A percentile compares a stretch with the other conserved stretches of the same genome.
Conservation (phyloP, 441 rosid genomes). For the Euphorbia schlechtendalii region DNA sequence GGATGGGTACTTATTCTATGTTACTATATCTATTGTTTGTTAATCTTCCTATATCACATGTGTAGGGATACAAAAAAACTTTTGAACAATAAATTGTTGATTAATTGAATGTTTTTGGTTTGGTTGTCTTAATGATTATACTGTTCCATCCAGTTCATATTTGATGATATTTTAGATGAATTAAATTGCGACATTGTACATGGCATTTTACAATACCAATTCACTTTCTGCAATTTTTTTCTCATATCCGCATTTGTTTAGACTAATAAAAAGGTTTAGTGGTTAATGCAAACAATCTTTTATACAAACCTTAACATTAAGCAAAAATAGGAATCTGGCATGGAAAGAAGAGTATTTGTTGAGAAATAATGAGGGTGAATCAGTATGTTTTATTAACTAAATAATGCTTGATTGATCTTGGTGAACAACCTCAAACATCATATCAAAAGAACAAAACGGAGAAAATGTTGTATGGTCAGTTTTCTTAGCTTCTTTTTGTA, state of each 20-base stretch:
- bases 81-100: neutral
- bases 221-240: neutral
- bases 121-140: neutral
- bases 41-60: neutral
- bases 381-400: too few species aligned
- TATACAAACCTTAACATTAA: neutral
- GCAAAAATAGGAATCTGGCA: neutral
- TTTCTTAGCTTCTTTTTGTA: neutral
- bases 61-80: neutral
- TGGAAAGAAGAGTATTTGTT: neutral
- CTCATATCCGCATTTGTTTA: neutral
- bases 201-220: neutral
- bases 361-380: neutral
- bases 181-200: neutral
- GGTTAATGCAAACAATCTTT: neutral
- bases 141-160: neutral
- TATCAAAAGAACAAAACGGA: neutral
- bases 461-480: too few species aligned
- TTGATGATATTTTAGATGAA: neutral
- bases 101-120: slow-evolving; percentile 1
- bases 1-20: neutral
- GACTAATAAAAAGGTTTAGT: neutral
- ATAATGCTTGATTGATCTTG: neutral
- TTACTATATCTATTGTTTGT: neutral
- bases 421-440: neutral